These are phyloP conservation scores for Aspergillus biplanus DNA, from an alignment of 495 filamentous ascomycete genomes.

Conservation along the genomic window DNA sequence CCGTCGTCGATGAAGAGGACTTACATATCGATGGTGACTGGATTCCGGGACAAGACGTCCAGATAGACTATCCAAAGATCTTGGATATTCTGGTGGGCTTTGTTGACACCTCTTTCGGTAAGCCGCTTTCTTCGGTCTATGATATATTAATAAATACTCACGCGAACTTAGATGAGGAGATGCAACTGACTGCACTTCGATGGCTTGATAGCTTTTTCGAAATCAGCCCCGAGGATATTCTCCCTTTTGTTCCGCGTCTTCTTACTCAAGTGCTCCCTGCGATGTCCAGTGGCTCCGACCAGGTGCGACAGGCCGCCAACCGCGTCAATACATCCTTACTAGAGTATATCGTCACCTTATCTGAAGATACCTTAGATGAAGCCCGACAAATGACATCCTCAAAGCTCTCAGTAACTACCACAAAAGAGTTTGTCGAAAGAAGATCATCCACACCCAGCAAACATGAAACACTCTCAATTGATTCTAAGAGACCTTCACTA, in stretches of 20 bases:
- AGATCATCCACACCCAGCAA: conserved; percentile 55
- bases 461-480: conserved; percentile 39
- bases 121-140: conserved; percentile 18
- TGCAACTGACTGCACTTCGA: conserved; percentile 83
- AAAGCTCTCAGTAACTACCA: conserved; percentile 45
- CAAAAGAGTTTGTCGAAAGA: conserved; percentile 54
- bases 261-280: conserved; percentile 91
- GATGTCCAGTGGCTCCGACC: conserved; percentile 87
- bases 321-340: conserved; percentile 88
- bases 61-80: conserved; percentile 90
- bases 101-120: conserved; percentile 81
- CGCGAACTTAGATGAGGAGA: conserved; percentile 70
- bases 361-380: conserved; percentile 68
- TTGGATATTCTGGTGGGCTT: conserved; percentile 91
- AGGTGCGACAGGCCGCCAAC: conserved; percentile 84
- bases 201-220: conserved; percentile 98
- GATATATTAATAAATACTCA: conserved; percentile 8
- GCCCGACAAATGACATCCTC: conserved; percentile 38
- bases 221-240: conserved; percentile 96
- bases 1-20: conserved; percentile 62
- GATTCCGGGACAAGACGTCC: conserved; percentile 96
- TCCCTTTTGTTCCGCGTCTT: conserved; percentile 90
- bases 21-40: conserved; percentile 81
- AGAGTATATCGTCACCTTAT: conserved; percentile 87
- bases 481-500: conserved; percentile 37